Base-by-base conservation (phyloP, 202 grass and related monocot species). In the Zizania palustris region DNA sequence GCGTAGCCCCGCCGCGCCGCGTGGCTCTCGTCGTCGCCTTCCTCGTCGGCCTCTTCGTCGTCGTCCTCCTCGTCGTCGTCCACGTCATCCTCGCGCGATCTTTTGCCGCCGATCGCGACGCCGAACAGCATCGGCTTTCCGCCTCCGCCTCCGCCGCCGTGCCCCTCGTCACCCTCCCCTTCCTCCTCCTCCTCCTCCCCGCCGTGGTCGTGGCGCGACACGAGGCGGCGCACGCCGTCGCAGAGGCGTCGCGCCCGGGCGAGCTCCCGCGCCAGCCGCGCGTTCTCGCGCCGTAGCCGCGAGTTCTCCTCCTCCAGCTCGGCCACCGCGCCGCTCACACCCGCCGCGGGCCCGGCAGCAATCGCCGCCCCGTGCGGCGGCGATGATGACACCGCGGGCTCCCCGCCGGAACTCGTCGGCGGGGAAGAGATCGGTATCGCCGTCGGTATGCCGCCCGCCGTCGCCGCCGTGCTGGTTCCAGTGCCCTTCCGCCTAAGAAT, bases 301-400 rank as follows among this genome's bases (percentile, higher is more conserved):
- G 82, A 78, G 83, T 93, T 97, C 60, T 93, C 93, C 77, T 91
- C 93, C 74, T 85, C 74, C 65, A 93, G 65, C 48, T 85, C 81
- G 54, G 83, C 71, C 65, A 75, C 46, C 54, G 69, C 75, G 68
- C 72, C 36, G 58, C 60, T 72, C 5, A 75, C 58, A 9, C 63
- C 76, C 10, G 63, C 5, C 45, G 71, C 44, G 12, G 55, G 0
- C 0, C 18, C 19, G 10, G 43, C 15, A 4, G 54, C 22, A 12
- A 65, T 35, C 14, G 56, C 66, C 20, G n/a, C n/a, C n/a, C 22
- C 65, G 2, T 46, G 88, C 55, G 75, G 83, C 46, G 81, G 67
- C 45, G 79, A 79, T 16, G 77, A 79, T 0, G 84, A 89, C 11
- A 89, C 40, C 16, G 85, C 77, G 69, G 77, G 81, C 22, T 97